phyloP scores from a whole-genome alignment of 1,284 basidiomycete species.

The Afroboletus lepidellus region DNA sequence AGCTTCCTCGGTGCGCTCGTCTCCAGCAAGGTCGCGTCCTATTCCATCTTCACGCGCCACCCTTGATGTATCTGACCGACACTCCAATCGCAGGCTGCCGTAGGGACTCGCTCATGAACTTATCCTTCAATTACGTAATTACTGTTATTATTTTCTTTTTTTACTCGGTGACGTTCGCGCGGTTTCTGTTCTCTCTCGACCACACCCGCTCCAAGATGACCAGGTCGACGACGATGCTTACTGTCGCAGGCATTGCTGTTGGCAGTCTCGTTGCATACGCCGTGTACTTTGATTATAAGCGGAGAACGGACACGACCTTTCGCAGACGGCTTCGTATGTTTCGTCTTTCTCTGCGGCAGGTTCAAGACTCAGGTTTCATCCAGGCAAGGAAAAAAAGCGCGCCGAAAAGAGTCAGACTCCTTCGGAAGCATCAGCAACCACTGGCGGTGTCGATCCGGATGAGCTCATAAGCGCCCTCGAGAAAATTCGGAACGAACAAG shows the following conservation, averaged over 20 bases:
- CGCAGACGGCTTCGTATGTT: constrained; percentile 84
- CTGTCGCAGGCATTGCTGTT: constrained; percentile 68
- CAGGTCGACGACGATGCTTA: constrained; percentile 46
- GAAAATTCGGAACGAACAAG: constrained; percentile 60
- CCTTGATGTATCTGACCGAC: no score
- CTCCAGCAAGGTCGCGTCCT: no score
- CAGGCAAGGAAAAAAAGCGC: constrained; percentile 91
- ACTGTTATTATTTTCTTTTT: constrained; percentile 11
- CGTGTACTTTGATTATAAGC: constrained; percentile 93
- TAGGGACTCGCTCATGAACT: not conserved
- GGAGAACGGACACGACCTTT: constrained; percentile 86
- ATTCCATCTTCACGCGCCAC: no score
- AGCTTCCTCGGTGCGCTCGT: no score
- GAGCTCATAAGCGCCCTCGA: constrained; percentile 62
- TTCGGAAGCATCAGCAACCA: constrained; percentile 43
- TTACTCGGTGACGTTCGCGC: not conserved
- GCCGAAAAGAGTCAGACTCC: constrained; percentile 75
- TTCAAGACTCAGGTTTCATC: constrained; percentile 10
- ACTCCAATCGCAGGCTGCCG: not conserved
- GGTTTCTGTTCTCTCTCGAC: not conserved
- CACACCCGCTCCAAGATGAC: constrained; percentile 36
- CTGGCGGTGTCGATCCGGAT: constrained; percentile 42
- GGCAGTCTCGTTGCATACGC: constrained; percentile 76
- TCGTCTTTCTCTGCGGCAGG: constrained; percentile 9
- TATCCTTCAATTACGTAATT: constrained; percentile 28